Evolutionary conservation across 208 protist species (phyloP).

Genomic region (Acanthamoeba pearcei): DNA sequence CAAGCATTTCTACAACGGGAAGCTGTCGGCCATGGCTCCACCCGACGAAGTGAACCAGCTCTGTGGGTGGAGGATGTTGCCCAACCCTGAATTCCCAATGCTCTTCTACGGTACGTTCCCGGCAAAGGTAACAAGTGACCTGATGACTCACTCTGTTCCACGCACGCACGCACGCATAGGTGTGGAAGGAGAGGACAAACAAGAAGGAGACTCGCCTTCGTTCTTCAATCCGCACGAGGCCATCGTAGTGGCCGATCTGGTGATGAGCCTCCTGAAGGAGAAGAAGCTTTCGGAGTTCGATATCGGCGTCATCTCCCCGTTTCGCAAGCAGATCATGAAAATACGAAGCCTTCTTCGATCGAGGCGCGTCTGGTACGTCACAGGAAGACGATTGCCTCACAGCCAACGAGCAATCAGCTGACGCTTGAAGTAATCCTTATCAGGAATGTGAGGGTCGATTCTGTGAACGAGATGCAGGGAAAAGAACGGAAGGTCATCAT

Average conservation of each 20-base stretch:
- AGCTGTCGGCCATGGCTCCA: background rate
- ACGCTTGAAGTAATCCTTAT: no score
- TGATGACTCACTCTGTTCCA: no score
- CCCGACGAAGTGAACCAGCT: background rate
- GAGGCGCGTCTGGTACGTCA: background rate
- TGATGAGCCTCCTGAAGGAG: background rate
- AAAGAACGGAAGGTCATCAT: background rate
- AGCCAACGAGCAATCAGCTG: no score
- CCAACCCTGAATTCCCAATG: background rate
- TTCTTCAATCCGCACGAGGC: conserved; percentile 31
- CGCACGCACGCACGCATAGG: no score
- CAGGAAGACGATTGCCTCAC: no score
- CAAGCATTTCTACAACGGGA: background rate
- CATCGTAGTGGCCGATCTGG: background rate
- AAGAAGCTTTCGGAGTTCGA: background rate
- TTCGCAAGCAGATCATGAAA: background rate
- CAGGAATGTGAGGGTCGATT: background rate
- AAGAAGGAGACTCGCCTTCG: conserved; percentile 23
- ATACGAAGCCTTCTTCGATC: background rate
- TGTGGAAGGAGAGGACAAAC: background rate
- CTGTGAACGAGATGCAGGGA: background rate
- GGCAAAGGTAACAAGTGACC: background rate
- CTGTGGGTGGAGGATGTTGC: background rate
- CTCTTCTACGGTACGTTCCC: background rate
- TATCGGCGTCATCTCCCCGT: conserved; percentile 5